A percentile compares a stretch with the other conserved stretches of the same genome.
Evolutionary conservation across 1,284 basidiomycete species (phyloP).

Genomic region (Ceratobasidium sp.): DNA sequence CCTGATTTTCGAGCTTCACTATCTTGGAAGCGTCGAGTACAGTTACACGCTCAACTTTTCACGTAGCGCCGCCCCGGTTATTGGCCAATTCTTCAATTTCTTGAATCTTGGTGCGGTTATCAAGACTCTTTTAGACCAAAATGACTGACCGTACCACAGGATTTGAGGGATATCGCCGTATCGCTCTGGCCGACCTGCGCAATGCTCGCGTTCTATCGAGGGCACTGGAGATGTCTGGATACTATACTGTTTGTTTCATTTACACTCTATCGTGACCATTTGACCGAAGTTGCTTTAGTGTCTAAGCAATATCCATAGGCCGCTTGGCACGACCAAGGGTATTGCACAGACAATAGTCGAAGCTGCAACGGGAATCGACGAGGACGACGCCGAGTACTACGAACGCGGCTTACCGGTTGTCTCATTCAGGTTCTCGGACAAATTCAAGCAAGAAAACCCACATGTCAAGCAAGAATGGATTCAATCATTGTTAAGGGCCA

Average conservation of each 20-base stretch:
- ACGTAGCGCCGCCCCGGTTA: conserved; percentile 87
- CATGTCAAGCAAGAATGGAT: conserved; percentile 88
- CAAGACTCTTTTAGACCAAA: background rate
- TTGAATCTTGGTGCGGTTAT: conserved; percentile 68
- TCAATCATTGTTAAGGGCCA: conserved; percentile 77
- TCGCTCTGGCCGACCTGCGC: conserved; percentile 68
- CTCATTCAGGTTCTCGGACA: conserved; percentile 85
- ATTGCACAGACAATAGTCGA: conserved; percentile 48
- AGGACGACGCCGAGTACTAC: conserved; percentile 66
- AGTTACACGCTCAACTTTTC: conserved; percentile 96
- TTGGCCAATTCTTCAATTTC: conserved; percentile 84
- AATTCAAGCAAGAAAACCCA: conserved; percentile 72
- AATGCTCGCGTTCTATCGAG: conserved; percentile 87
- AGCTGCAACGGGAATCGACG: conserved; percentile 54
- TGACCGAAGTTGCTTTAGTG: conserved; percentile 41
- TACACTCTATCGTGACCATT: background rate
- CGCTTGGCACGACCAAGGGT: conserved; percentile 45
- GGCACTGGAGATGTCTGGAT: conserved; percentile 81
- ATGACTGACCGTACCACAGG: conserved; percentile 35
- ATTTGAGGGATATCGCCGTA: conserved; percentile 68
- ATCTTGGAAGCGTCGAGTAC: conserved; percentile 66
- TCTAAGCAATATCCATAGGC: conserved; percentile 73
- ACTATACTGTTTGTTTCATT: conserved; percentile 58
- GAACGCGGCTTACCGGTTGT: conserved; percentile 87
- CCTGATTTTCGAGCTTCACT: conserved; percentile 93